These are phyloP conservation scores for Calonectria hawksworthii DNA, from an alignment of 2,329 filamentous ascomycete genomes.

Conservation along the genomic window DNA sequence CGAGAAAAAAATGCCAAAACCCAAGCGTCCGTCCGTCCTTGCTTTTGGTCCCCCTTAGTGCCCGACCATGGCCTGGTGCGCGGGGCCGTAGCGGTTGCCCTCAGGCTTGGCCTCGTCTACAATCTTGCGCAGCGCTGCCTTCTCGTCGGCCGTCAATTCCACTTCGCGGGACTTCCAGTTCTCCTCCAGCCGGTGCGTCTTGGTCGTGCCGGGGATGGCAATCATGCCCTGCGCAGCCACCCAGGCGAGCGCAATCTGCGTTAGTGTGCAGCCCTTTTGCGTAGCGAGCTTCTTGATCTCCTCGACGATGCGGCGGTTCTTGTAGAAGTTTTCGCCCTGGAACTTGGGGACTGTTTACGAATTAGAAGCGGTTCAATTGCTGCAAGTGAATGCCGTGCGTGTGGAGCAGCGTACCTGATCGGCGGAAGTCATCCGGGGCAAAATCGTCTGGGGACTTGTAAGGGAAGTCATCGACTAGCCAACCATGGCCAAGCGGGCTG, in stretches of 20 bases:
- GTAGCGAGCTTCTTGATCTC: slow-evolving; percentile 57
- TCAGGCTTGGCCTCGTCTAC: slow-evolving; percentile 45
- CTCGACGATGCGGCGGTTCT: slow-evolving; percentile 57
- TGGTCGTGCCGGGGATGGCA: slow-evolving; percentile 62
- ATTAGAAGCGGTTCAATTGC: neutral
- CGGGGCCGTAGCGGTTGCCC: slow-evolving; percentile 14
- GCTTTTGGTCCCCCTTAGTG: too few species aligned
- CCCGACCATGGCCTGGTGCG: slow-evolving; percentile 22
- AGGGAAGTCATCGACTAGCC: slow-evolving; percentile 60
- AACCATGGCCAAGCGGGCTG: slow-evolving; percentile 61
- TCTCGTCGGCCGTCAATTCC: slow-evolving; percentile 54
- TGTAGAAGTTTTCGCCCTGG: slow-evolving; percentile 61
- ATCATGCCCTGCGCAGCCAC: slow-evolving; percentile 58
- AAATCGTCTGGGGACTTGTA: slow-evolving; percentile 62
- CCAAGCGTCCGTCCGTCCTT: too few species aligned
- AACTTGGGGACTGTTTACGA: slow-evolving; percentile 46
- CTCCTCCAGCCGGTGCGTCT: slow-evolving; percentile 54
- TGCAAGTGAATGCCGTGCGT: neutral
- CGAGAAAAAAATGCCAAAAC: neutral
- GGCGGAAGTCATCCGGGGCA: slow-evolving; percentile 56
- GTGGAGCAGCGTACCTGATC: slow-evolving; percentile 46
- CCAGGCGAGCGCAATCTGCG: slow-evolving; percentile 57
- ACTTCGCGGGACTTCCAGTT: slow-evolving; percentile 56
- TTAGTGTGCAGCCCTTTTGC: slow-evolving; percentile 47
- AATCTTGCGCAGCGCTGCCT: slow-evolving; percentile 54